Evolutionary conservation across 2,329 filamentous ascomycete species (phyloP), one percentile per base, ranked within the genome.

Genomic region (Cercospora nicotianae): DNA sequence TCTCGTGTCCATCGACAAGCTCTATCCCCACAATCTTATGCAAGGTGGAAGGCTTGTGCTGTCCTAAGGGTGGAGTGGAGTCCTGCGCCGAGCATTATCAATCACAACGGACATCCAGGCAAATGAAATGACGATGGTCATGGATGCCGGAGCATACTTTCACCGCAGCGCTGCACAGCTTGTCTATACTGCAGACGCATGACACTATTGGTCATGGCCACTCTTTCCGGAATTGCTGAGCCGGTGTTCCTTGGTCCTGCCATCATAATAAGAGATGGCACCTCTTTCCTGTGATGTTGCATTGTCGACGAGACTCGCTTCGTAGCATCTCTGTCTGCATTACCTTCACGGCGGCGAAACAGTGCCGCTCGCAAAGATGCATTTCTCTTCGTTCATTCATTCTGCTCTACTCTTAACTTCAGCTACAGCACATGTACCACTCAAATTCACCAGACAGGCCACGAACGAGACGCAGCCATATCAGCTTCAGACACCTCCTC

Each of bases 401-500:
- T 36, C 51, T 28, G 53, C 60, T 45, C 59, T 65, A 6, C 63
- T 68, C 39, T 26, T 48, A 13, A n/a, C 60, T n/a, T 4, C 20
- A 20, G 33, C 60, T 55, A 5, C 48, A 18, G 63, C 63, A 55
- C 59, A 62, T 28, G 18, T 23, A 1, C 60, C 64, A n/a, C 36
- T 48, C 10, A 65, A 60, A 33, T 28, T 57, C 28, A 8, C 57
- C 23, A 26, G 59, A 61, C 67, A 55, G 42, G 53, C 59, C 20
- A 23, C 59, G 16, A 55, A 65, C 13, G 45, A 12, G 16, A 60
- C 64, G n/a, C 57, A 60, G 31, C 63, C 67, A 33, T 81, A 86
- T 78, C 67, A 77, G 33, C 72, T 77, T 2, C 77, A 83, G 58
- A 67, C 77, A 30, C 80, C 80, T n/a, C 81, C 81, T 3, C 72